Conservation (phyloP, 371 early-diverging fungal species). For the Quaeritorhiza haematococci region DNA sequence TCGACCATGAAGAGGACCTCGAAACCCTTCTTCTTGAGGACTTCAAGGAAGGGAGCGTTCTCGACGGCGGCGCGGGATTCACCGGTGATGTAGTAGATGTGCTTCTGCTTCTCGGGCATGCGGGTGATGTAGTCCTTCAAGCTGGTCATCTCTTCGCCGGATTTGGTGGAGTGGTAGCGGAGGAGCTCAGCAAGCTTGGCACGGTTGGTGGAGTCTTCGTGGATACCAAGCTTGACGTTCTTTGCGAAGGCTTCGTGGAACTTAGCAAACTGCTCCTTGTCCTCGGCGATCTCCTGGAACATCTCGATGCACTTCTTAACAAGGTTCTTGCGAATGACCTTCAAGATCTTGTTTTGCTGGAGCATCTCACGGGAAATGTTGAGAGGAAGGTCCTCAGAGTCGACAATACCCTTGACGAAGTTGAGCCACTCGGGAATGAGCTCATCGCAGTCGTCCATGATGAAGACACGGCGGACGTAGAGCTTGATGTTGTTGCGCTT, state of each 20-base stretch:
- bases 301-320: constrained; percentile 91
- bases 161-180: constrained; percentile 90
- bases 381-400: constrained; percentile 93
- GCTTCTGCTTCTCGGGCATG: constrained; percentile 66
- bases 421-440: constrained; percentile 82
- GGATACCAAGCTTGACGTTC: constrained; percentile 90
- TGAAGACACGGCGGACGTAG: constrained; percentile 94
- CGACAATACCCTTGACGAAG: constrained; percentile 75
- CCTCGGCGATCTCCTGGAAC: constrained; percentile 81
- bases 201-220: constrained; percentile 83
- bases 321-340: constrained; percentile 89
- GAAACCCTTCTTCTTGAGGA: constrained; percentile 95
- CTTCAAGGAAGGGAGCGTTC: constrained; percentile 97
- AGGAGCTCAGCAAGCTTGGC: constrained; percentile 85
- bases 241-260: constrained; percentile 91
- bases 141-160: constrained; percentile 80
- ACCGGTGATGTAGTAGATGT: constrained; percentile 93
- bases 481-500: constrained; percentile 94
- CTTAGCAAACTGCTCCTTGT: constrained; percentile 87
- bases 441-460: constrained; percentile 95
- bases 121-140: constrained; percentile 91
- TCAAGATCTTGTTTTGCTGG: constrained; percentile 92
- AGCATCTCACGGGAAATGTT: constrained; percentile 95
- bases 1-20: constrained; percentile 94
- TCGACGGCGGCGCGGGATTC: constrained; percentile 91